Conservation (phyloP, 164 flowering plant genomes). For the Buxus sempervirens region DNA sequence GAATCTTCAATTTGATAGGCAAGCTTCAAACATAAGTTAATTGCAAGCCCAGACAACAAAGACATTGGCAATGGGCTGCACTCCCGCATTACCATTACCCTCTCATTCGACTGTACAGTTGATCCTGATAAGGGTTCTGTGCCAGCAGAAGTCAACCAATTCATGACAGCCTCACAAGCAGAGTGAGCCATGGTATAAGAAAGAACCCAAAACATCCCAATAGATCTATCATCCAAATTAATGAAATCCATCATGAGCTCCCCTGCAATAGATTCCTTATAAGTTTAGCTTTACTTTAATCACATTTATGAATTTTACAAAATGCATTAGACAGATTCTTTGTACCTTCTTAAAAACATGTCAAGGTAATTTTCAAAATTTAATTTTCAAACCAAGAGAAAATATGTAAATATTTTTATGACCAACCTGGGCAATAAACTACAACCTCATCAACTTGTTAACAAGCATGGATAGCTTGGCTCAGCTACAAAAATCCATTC, state of each 20-base stretch:
- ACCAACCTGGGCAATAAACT: too few relatives aligned
- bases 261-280: constrained; percentile 38
- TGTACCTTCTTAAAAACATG: too few relatives aligned
- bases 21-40: constrained; percentile 73
- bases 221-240: constrained; percentile 91
- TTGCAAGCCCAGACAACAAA: constrained; percentile 82
- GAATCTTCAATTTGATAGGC: constrained; percentile 83
- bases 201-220: constrained; percentile 99
- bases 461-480: too few relatives aligned
- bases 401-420: too few relatives aligned
- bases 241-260: constrained; percentile 85
- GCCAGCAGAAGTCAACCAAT: constrained; percentile 82
- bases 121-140: constrained; percentile 62
- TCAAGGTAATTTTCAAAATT: too few relatives aligned
- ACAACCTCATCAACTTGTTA: too few relatives aligned
- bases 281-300: neutral
- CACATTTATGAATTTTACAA: neutral
- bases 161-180: constrained; percentile 85
- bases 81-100: constrained; percentile 78
- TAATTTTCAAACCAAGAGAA: too few relatives aligned
- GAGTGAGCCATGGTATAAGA: constrained; percentile 95
- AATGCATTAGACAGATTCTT: neutral
- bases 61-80: constrained; percentile 84
- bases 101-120: constrained; percentile 74
- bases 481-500: too few relatives aligned